phyloP scores from a whole-genome alignment of 257 asterid species.

The Solanum sitiens region DNA sequence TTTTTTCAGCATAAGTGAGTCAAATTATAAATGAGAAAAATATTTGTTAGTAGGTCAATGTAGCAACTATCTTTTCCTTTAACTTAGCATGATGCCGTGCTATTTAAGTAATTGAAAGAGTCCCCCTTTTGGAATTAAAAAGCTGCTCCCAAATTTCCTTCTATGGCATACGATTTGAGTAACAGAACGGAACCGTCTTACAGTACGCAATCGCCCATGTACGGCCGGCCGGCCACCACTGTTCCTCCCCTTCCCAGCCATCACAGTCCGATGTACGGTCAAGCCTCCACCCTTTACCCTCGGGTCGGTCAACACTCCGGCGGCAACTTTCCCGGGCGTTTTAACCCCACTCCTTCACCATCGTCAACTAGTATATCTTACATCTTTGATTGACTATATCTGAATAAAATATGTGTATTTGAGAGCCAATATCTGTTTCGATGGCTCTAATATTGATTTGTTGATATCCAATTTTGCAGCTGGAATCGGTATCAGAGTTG shows the following conservation, averaged over 20 bases:
- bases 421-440: background rate
- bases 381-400: background rate
- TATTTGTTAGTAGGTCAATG: too few relatives aligned
- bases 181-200: constrained; percentile 12
- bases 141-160: background rate
- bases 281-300: constrained; percentile 7
- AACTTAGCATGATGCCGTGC: too few relatives aligned
- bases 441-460: background rate
- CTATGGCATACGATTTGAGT: constrained; percentile 26
- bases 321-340: background rate
- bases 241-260: background rate
- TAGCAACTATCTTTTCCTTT: too few relatives aligned
- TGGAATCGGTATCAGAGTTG: constrained; percentile 33
- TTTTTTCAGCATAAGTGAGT: too few relatives aligned
- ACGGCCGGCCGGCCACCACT: background rate
- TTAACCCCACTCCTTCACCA: constrained; percentile 9
- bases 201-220: constrained; percentile 5
- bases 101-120: background rate
- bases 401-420: background rate
- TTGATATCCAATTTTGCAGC: constrained; percentile 10
- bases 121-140: background rate
- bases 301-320: constrained; percentile 20
- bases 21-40: too few relatives aligned
- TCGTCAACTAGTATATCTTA: constrained; percentile 5
- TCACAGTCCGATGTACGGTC: constrained; percentile 10